phyloP scores from a whole-genome alignment of 2,329 filamentous ascomycete species.

The Hypomyces perniciosus region DNA sequence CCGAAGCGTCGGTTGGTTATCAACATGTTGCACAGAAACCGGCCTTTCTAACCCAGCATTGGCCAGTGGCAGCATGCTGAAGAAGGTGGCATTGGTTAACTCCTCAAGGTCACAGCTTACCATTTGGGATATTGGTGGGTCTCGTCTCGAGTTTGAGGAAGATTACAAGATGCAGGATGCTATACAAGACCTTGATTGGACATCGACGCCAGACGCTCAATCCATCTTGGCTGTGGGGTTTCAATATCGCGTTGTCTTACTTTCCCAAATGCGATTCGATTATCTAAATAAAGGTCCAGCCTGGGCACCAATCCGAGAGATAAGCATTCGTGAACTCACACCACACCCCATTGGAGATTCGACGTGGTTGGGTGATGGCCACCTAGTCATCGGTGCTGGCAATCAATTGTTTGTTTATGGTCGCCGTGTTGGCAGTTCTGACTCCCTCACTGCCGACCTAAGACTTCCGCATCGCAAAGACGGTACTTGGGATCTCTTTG shows the following conservation, averaged over 20 bases:
- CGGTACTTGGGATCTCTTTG: slow-evolving; percentile 65
- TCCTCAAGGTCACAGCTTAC: slow-evolving; percentile 66
- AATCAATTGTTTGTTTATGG: slow-evolving; percentile 87
- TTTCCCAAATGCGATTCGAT: slow-evolving; percentile 85
- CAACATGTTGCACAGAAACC: slow-evolving; percentile 76
- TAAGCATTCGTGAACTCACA: slow-evolving; percentile 73
- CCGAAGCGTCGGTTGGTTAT: slow-evolving; percentile 69
- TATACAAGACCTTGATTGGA: slow-evolving; percentile 89
- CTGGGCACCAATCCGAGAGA: slow-evolving; percentile 79
- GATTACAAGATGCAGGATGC: slow-evolving; percentile 65
- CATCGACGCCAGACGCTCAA: slow-evolving; percentile 81
- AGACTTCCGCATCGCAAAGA: slow-evolving; percentile 43
- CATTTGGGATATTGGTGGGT: slow-evolving; percentile 84
- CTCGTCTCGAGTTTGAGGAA: slow-evolving; percentile 74
- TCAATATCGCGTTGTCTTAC: slow-evolving; percentile 72
- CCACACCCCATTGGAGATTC: slow-evolving; percentile 90
- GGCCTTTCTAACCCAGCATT: slow-evolving; percentile 66
- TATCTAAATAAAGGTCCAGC: slow-evolving; percentile 85
- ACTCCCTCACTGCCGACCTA: slow-evolving; percentile 50
- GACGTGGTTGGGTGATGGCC: slow-evolving; percentile 80
- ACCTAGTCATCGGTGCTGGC: slow-evolving; percentile 80
- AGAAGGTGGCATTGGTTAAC: slow-evolving; percentile 81
- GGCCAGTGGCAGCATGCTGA: slow-evolving; percentile 77
- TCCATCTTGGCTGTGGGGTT: slow-evolving; percentile 91
- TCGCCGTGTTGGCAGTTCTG: slow-evolving; percentile 61